A percentile compares a stretch with the other conserved stretches of the same genome.
Evolutionary conservation across 2,329 filamentous ascomycete genomes (phyloP).

Genomic region (Fusarium fujikuroi): DNA sequence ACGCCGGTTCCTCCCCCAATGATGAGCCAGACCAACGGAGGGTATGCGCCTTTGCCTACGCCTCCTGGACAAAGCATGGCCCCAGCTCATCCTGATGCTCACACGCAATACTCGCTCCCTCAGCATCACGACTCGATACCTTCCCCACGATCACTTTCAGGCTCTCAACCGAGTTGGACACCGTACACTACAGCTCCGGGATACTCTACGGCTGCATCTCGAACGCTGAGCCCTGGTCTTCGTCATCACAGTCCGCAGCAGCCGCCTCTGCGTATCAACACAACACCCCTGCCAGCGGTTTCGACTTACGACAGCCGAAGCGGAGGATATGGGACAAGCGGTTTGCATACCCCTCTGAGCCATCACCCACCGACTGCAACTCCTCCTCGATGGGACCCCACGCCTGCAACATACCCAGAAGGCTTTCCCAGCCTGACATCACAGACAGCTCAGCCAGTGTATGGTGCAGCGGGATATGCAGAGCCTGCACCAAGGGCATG

Average conservation of each 20-base stretch:
- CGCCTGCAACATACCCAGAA: conserved; percentile 53
- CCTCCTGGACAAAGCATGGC: conserved; percentile 53
- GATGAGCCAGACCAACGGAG: conserved; percentile 52
- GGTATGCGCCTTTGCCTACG: conserved; percentile 60
- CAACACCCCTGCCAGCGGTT: conserved; percentile 51
- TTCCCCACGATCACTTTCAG: conserved; percentile 63
- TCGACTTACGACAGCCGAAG: conserved; percentile 53
- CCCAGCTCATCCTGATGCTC: conserved; percentile 48
- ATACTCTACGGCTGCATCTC: conserved; percentile 49
- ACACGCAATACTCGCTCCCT: conserved; percentile 54
- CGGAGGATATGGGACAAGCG: conserved; percentile 54
- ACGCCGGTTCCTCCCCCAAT: conserved; percentile 53
- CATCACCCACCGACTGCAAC: conserved; percentile 52
- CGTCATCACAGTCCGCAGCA: conserved; percentile 51
- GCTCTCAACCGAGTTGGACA: conserved; percentile 60
- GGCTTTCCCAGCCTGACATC: conserved; percentile 53
- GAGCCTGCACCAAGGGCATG: conserved; percentile 57
- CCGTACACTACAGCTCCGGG: conserved; percentile 54
- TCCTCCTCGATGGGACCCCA: conserved; percentile 55
- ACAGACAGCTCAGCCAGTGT: conserved; percentile 53
- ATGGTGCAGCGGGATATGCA: conserved; percentile 55
- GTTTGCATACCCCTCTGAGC: conserved; percentile 54
- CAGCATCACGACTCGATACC: conserved; percentile 61
- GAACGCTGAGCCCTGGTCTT: conserved; percentile 56
- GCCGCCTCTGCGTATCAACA: conserved; percentile 52